These are phyloP conservation scores for Mycosphaerella sp. DNA, from an alignment of 2,329 filamentous ascomycete genomes.

Conservation along the genomic window DNA sequence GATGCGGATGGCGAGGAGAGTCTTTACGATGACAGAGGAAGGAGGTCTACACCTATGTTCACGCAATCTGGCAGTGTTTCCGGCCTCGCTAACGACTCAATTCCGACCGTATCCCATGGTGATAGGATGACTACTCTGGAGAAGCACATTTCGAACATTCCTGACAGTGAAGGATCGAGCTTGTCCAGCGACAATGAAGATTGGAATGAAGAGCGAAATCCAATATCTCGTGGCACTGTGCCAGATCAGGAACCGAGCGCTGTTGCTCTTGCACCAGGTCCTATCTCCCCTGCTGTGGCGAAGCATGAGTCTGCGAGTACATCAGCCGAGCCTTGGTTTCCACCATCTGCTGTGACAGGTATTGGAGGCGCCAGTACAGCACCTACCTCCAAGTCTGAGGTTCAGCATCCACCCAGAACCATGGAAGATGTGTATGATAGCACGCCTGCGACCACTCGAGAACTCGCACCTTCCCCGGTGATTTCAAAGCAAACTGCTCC, in stretches of 20 bases:
- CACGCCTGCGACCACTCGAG: not conserved
- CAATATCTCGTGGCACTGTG: not conserved
- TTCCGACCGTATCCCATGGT: not conserved
- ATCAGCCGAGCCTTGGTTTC: not conserved
- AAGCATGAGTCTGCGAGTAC: not conserved
- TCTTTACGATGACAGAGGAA: not conserved
- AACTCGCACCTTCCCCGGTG: not conserved
- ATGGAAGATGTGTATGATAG: constrained; percentile 6
- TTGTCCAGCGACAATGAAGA: constrained; percentile 10
- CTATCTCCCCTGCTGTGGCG: not conserved
- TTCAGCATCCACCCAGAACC: constrained; percentile 4
- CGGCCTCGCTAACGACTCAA: constrained; percentile 8
- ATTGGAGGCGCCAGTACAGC: not conserved
- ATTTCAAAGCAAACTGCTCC: not conserved
- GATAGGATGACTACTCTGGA: constrained; percentile 27
- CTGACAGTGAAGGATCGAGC: constrained; percentile 22
- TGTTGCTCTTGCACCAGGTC: not conserved
- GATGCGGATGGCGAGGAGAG: constrained; percentile 7
- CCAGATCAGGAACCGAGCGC: not conserved
- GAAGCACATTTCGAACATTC: constrained; percentile 29
- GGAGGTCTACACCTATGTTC: constrained; percentile 11
- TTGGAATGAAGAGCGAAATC: constrained; percentile 14
- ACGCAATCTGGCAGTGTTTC: constrained; percentile 12
- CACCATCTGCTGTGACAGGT: not conserved
- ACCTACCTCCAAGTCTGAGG: not conserved